Evolutionary conservation across 2,329 filamentous ascomycete species (phyloP).

Genomic region (Exophiala spinifera): DNA sequence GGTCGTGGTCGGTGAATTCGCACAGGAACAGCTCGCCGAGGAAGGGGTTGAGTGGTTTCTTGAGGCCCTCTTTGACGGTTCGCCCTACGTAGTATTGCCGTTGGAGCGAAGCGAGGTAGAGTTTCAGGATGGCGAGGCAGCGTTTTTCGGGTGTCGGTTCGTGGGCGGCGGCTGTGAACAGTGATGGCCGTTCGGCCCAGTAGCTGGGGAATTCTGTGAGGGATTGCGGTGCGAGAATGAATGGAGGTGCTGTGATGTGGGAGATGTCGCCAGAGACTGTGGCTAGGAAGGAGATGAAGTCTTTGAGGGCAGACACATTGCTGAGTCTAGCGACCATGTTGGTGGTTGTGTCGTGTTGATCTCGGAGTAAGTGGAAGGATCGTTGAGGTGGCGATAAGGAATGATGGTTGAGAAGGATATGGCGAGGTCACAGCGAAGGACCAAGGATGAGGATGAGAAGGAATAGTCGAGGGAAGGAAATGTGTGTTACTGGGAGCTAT

Average conservation of each 20-base stretch:
- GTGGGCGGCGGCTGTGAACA: conserved; percentile 77
- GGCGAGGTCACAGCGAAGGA: too few relatives aligned
- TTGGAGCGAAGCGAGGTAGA: conserved; percentile 92
- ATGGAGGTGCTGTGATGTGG: conserved; percentile 65
- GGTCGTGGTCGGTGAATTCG: conserved; percentile 22
- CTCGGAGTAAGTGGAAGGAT: too few relatives aligned
- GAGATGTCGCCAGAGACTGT: conserved; percentile 81
- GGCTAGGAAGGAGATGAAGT: conserved; percentile 59
- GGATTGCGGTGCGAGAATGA: conserved; percentile 27
- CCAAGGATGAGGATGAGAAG: too few relatives aligned
- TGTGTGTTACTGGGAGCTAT: too few relatives aligned
- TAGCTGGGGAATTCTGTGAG: conserved; percentile 51
- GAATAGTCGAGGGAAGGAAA: too few relatives aligned
- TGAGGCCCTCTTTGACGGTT: conserved; percentile 24
- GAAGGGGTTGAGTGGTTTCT: conserved; percentile 30
- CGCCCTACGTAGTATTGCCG: conserved; percentile 60
- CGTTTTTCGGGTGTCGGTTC: conserved; percentile 79
- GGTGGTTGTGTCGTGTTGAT: too few relatives aligned
- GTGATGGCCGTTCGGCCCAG: conserved; percentile 73
- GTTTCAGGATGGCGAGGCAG: conserved; percentile 81
- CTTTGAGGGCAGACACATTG: conserved; percentile 29
- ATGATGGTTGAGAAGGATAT: too few relatives aligned
- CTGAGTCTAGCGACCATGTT: conserved; percentile 23
- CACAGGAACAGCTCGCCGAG: conserved; percentile 29
- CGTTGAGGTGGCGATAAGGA: too few relatives aligned